Evolutionary conservation across 2,329 filamentous ascomycete genomes (phyloP), one percentile per base, ranked within the genome.

Genomic region (Neofusicoccum sp.): DNA sequence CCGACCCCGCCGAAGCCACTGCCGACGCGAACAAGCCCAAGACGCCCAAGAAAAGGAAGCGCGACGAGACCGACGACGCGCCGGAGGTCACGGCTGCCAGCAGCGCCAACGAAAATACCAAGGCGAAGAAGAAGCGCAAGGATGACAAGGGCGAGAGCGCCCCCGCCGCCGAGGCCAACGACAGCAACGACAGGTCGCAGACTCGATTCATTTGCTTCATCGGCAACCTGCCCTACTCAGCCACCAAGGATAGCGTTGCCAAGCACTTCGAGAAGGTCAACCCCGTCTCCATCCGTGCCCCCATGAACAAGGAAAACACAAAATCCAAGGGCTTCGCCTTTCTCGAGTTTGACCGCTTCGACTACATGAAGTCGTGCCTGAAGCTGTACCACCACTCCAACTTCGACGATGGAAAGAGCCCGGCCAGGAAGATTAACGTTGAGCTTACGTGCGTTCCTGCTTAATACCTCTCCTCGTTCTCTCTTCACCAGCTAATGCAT

Each of bases 301-400:
- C 71, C 61, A 77, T 74, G 59, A 73, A 75, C 69, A 77, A 77
- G 62, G 68, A 70, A 41, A 73, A 68, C 43, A 70, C 71, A 56
- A 77, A 77, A 62, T 72, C 72, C 56, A 76, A 76, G 67, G 76
- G 76, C 49, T 76, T 73, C 48, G 76, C 72, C 39, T 78, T 97
- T 76, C 82, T 98, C 69, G 94, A 98, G 77, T 98, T 97, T 74
- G 87, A 87, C 67, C 85, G 87, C 68, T 96, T 89, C 78, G 90
- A 93, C 77, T 87, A 90, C 73, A 96, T 97, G 92, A 91, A 96
- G 82, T 95, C 92, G 36, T 96, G 92, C 73, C 83, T 98, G 65
- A 91, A 93, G 77, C 87, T 92, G 67, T 94, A 94, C 79, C 93
- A 98, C 79, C 93, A 97, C 79, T 90, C 87, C 64, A 84, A 84